Conservation (phyloP, 371 early-diverging fungal species). For the Apophysomyces ossiformis region DNA sequence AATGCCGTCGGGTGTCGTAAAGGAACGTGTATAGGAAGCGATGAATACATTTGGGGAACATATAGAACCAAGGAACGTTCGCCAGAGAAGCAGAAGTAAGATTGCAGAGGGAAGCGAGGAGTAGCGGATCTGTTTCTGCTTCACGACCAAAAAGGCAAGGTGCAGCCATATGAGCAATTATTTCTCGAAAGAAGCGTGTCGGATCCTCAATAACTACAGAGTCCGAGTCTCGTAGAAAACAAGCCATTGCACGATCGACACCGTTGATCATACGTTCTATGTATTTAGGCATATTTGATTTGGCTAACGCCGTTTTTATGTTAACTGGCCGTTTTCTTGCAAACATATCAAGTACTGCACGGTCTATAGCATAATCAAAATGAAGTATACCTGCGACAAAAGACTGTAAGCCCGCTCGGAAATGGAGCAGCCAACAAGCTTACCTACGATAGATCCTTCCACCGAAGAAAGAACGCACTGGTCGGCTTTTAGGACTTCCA, state of each 20-base stretch:
- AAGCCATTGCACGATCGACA: conserved; percentile 21
- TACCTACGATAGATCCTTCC: conserved; percentile 19
- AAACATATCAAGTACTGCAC: conserved; percentile 30
- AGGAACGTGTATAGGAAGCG: conserved; percentile 29
- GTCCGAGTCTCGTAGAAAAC: conserved; percentile 14
- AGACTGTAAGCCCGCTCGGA: too few species aligned
- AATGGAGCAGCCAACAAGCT: too few species aligned
- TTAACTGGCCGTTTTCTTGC: too few species aligned
- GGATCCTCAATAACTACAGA: conserved; percentile 13
- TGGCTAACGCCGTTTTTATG: conserved; percentile 29
- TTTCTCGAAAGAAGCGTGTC: conserved; percentile 27
- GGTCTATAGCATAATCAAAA: conserved; percentile 34
- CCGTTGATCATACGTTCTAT: too few species aligned
- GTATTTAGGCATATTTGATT: too few species aligned
- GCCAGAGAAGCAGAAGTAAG: conserved; percentile 36
- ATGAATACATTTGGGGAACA: conserved; percentile 27
- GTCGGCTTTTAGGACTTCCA: conserved; percentile 38
- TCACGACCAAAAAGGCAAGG: conserved; percentile 35
- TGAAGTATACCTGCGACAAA: conserved; percentile 31
- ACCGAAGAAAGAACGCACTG: conserved; percentile 28
- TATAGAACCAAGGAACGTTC: conserved; percentile 26
- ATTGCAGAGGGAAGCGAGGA: conserved; percentile 38
- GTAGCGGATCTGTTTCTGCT: conserved; percentile 22
- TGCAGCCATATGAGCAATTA: conserved; percentile 45
- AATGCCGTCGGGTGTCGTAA: conserved; percentile 23